Percentiles rank a stretch among this genome's conserved stretches.
These are phyloP conservation scores for Rhexocercosporidium sp. DNA, from an alignment of 2,329 filamentous ascomycete genomes.

Conservation along the genomic window DNA sequence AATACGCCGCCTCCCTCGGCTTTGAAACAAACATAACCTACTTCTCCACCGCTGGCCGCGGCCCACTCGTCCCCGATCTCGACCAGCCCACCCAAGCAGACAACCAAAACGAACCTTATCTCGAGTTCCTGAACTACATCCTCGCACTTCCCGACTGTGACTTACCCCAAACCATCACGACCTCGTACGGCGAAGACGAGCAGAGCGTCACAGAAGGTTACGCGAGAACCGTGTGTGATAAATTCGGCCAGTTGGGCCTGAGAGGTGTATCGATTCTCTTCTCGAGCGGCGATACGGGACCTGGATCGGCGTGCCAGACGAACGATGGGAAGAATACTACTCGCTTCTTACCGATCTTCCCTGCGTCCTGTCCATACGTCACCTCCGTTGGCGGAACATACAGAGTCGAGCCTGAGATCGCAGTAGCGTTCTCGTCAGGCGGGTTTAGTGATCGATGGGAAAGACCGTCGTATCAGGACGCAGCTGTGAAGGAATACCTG, in stretches of 20 bases:
- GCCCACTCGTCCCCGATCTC: constrained; percentile 46
- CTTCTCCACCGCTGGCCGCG: constrained; percentile 58
- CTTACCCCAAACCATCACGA: constrained; percentile 66
- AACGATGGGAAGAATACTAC: constrained; percentile 63
- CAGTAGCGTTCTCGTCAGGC: constrained; percentile 51
- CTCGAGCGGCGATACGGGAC: constrained; percentile 62
- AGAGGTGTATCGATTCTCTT: constrained; percentile 68
- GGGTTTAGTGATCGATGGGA: constrained; percentile 59
- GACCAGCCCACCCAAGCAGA: constrained; percentile 49
- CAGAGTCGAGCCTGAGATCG: constrained; percentile 44
- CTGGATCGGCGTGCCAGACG: constrained; percentile 56
- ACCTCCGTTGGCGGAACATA: constrained; percentile 66
- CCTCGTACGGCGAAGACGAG: constrained; percentile 72
- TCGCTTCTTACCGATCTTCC: constrained; percentile 63
- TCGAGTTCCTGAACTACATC: constrained; percentile 63
- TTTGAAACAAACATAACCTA: constrained; percentile 57
- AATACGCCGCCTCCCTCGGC: constrained; percentile 57
- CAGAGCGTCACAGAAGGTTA: constrained; percentile 67
- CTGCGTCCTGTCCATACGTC: constrained; percentile 68
- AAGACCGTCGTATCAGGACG: constrained; percentile 53
- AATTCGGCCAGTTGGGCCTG: constrained; percentile 67
- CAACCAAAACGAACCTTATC: constrained; percentile 70
- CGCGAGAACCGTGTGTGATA: constrained; percentile 63
- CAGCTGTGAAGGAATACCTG: constrained; percentile 52
- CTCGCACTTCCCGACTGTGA: constrained; percentile 51